These are phyloP conservation scores for Nectriaceae sp. DNA, from an alignment of 2,329 filamentous ascomycete genomes.

Conservation along the genomic window DNA sequence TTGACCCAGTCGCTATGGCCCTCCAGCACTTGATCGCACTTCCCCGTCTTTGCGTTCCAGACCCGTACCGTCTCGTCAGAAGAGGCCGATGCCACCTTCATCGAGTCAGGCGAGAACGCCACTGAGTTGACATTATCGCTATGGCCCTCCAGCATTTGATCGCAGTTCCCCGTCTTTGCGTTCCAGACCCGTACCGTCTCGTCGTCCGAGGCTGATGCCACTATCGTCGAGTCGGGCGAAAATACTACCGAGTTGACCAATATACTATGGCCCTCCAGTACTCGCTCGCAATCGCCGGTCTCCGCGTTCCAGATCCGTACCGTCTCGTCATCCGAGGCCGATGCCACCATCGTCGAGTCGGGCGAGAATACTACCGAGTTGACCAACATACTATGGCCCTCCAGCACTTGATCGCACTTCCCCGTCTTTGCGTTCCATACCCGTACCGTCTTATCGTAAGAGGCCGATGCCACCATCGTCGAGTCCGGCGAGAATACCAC, in stretches of 20 bases:
- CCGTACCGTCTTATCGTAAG: not conserved
- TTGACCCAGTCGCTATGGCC: not conserved
- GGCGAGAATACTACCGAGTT: not conserved
- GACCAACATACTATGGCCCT: not conserved
- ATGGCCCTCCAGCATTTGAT: not conserved
- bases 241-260: constrained; percentile 1
- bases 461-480: constrained; percentile 2
- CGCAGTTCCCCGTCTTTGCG: not conserved
- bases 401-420: not conserved
- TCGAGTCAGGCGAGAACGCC: constrained; percentile 1
- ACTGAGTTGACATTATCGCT: not conserved
- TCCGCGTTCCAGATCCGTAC: not conserved
- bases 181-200: constrained; percentile 1
- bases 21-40: not conserved
- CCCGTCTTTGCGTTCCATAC: constrained; percentile 5
- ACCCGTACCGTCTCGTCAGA: not conserved
- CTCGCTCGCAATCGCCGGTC: not conserved
- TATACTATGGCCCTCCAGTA: not conserved
- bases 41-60: constrained; percentile 3
- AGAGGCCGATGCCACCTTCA: not conserved
- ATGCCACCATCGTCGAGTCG: not conserved
- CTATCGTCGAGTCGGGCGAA: not conserved
- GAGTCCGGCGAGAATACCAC: constrained; percentile 5
- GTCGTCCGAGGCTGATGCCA: constrained; percentile 3
- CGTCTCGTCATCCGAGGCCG: not conserved